Percentiles rank a stretch among this genome's conserved stretches.
phyloP scores from a whole-genome alignment of 2,329 filamentous ascomycete species.

The Blastomyces gilchristii region DNA sequence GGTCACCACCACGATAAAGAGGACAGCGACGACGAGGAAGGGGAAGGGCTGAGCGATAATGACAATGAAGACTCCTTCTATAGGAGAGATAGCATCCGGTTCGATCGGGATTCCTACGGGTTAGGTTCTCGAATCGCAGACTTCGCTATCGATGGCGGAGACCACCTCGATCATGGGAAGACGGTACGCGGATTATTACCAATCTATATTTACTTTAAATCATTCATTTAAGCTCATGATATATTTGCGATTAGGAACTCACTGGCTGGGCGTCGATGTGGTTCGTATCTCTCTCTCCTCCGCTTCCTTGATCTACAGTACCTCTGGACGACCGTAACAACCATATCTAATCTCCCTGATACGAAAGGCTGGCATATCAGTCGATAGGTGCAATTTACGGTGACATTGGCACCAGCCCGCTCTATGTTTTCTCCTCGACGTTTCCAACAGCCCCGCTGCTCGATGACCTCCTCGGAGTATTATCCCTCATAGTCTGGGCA shows the following conservation, averaged over 20 bases:
- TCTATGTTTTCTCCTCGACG: constrained; percentile 48
- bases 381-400: constrained; percentile 49
- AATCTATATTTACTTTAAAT: neutral
- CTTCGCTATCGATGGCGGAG: neutral
- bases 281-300: constrained; percentile 7
- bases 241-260: constrained; percentile 10
- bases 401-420: constrained; percentile 49
- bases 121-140: neutral
- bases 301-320: neutral
- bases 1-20: neutral
- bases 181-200: neutral
- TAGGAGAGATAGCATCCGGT: constrained; percentile 3
- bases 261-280: constrained; percentile 14
- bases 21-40: neutral
- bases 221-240: neutral
- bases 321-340: neutral
- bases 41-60: neutral
- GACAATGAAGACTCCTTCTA: neutral
- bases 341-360: neutral
- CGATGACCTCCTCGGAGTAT: constrained; percentile 42
- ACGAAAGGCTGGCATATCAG: constrained; percentile 42
- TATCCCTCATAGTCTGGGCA: constrained; percentile 48
- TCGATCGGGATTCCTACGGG: constrained; percentile 1
- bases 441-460: constrained; percentile 38
- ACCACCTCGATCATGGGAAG: constrained; percentile 4